Evolutionary conservation across 495 filamentous ascomycete species (phyloP).

Genomic region (Penicillium flavigenum): DNA sequence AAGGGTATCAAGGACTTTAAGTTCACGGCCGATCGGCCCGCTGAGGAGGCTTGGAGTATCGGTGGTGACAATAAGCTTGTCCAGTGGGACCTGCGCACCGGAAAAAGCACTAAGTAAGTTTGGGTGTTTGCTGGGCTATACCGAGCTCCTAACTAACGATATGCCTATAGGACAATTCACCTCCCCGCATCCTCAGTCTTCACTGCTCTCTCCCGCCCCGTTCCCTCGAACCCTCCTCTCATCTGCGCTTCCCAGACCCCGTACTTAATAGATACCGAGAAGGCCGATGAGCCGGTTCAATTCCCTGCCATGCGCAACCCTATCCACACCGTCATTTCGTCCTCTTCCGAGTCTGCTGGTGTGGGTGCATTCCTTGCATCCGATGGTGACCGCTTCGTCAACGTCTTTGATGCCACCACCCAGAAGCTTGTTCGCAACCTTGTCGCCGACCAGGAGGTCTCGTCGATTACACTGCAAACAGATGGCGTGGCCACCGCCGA

Average conservation of each 20-base stretch:
- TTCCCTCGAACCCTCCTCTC: conserved; percentile 45
- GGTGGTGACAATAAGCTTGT: conserved; percentile 60
- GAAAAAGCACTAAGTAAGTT: conserved; percentile 47
- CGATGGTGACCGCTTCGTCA: conserved; percentile 57
- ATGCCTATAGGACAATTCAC: conserved; percentile 42
- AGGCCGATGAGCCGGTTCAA: conserved; percentile 37
- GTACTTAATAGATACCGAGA: conserved; percentile 50
- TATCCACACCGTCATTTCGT: conserved; percentile 51
- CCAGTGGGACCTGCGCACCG: conserved; percentile 57
- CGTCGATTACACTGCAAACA: conserved; percentile 36
- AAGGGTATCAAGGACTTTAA: conserved; percentile 58
- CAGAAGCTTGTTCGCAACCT: conserved; percentile 51
- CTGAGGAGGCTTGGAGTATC: conserved; percentile 57
- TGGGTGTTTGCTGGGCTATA: neutral
- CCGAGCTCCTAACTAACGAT: conserved; percentile 13
- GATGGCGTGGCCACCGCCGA: conserved; percentile 23
- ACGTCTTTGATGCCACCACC: conserved; percentile 48
- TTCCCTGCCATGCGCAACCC: conserved; percentile 56
- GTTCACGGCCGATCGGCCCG: conserved; percentile 47
- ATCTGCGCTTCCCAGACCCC: conserved; percentile 58
- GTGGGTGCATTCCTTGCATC: conserved; percentile 46
- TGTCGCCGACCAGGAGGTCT: conserved; percentile 53
- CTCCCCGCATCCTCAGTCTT: conserved; percentile 46
- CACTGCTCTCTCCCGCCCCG: conserved; percentile 41
- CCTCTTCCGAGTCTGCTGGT: conserved; percentile 34